Evolutionary conservation across 192 early-diverging fungal species (phyloP), one percentile per base, ranked within the genome.

Genomic region (Gigaspora rosea): DNA sequence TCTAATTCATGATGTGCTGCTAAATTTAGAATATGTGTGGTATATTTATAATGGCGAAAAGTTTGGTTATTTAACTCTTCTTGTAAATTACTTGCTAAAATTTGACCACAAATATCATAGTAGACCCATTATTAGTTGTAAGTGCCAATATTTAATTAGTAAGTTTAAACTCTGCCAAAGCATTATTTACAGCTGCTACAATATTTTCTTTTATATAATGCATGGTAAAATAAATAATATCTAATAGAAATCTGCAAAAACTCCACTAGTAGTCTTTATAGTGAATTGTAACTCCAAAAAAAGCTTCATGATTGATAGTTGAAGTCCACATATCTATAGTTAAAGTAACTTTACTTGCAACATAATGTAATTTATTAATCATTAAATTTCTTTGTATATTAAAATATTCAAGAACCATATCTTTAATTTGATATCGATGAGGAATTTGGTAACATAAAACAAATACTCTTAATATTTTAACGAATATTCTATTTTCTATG

Each of bases 321-420:
- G 47, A 48, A 12, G 36, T 63, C n/a, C 47, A 75, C 15, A 75
- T 75, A 75, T 75, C 59, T 20, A 59, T 9, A 16, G 59, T 75
- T 16, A 75, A 63, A 0, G 47, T 36, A 50, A 27, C n/a, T 50
- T 15, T 16, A 20, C 41, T 47, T 48, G 18, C 0, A 50, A 64
- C 50, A 20, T 36, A 6, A 51, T 27, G 18, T 16, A 65, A 33
- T 15, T 51, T 18, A 51, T 22, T 69, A 4, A 9, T 69, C 2
- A 69, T 69, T 33, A 41, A 0, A 2, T 0, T 20, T 47, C n/a
- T 6, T 20, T 20, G 13, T 16, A 4, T 47, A 13, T 5, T 67
- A 46, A 67, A 67, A 41, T 41, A 41, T 6, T 41, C 7, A 41
- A 41, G 7, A 41, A 41, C 7, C 7, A 41, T 41, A 41, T 41